Evolutionary conservation across 164 flowering plant genomes (phyloP), one percentile per base, ranked within the genome.

Genomic region (Vitis rotundifolia): DNA sequence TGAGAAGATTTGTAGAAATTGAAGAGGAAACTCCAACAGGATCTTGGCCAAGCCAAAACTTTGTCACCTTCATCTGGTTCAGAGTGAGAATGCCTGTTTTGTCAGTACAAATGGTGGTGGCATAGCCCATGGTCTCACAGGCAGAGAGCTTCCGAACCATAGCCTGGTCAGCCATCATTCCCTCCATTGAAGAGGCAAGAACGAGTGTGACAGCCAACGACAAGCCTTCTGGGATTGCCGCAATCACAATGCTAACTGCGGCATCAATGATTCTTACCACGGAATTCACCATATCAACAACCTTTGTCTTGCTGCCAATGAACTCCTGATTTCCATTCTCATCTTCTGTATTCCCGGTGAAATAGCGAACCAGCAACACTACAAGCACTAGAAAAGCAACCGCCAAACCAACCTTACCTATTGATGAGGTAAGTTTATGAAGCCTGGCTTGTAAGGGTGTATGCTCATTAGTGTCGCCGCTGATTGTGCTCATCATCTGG

Each of bases 361-460:
- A 79, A 70, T 79, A 79, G 1, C 79, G 72, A 48, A 75, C 67
- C 62, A 82, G 15, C 63, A 82, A 19, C 22, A 79, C 82, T 5
- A 74, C 68, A 37, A 82, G 80, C 19, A 79, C 85, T 8, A 78
- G 54, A 26, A 80, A 76, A 11, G 88, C 91, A n/a, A 87, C 89
- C 1, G 76, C 62, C 63, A 88, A 68, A 11, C 90, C 89, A 49
- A 81, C 76, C 63, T 84, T 84, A 15, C 89, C 89, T 5, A 90
- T 81, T 0, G 79, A 75, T 7, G 89, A 76, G 5, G 91, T 82
- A 5, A 90, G 80, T 74, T 79, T 83, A 74, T 86, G 73, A 13
- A 90, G 84, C 15, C 91, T 72, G 0, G 22, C 83, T 69, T 90
- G 95, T 26, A 90, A 63, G 12, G 92, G 95, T 0, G 95, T 90